A percentile compares a stretch with the other conserved stretches of the same genome.
Evolutionary conservation across 2,329 filamentous ascomycete genomes (phyloP).

Genomic region (Paradendryphiella salina): DNA sequence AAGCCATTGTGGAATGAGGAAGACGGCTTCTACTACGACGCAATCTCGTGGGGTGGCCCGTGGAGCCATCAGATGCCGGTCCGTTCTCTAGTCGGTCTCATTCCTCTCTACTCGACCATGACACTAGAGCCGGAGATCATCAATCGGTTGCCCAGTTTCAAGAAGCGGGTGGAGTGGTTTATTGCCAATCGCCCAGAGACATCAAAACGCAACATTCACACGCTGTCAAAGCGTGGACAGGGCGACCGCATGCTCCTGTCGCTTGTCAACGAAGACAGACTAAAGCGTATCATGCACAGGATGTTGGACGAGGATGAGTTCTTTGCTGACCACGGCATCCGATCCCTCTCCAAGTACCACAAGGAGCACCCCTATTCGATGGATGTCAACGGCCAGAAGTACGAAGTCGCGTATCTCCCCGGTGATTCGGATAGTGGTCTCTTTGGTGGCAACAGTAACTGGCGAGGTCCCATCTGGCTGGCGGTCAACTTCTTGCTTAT

Average conservation of each 20-base stretch:
- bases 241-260: constrained; percentile 85
- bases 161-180: constrained; percentile 92
- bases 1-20: constrained; percentile 94
- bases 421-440: constrained; percentile 96
- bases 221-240: constrained; percentile 86
- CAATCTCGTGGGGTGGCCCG: constrained; percentile 92
- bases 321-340: constrained; percentile 84
- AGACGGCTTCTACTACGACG: constrained; percentile 98
- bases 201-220: constrained; percentile 91
- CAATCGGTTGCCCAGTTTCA: constrained; percentile 89
- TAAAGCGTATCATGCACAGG: constrained; percentile 82
- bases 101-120: constrained; percentile 87
- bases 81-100: constrained; percentile 87
- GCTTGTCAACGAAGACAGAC: constrained; percentile 88
- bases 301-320: constrained; percentile 97
- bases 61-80: constrained; percentile 93
- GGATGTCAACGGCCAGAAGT: constrained; percentile 90
- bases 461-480: constrained; percentile 92
- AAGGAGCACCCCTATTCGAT: constrained; percentile 89
- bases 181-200: constrained; percentile 83
- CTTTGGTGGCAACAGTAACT: constrained; percentile 97
- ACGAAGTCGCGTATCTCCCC: constrained; percentile 84
- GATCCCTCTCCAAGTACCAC: constrained; percentile 89
- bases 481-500: constrained; percentile 95
- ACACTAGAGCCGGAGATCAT: constrained; percentile 93